phyloP scores from a whole-genome alignment of 495 filamentous ascomycete species.

The Podospora fimiseda region DNA sequence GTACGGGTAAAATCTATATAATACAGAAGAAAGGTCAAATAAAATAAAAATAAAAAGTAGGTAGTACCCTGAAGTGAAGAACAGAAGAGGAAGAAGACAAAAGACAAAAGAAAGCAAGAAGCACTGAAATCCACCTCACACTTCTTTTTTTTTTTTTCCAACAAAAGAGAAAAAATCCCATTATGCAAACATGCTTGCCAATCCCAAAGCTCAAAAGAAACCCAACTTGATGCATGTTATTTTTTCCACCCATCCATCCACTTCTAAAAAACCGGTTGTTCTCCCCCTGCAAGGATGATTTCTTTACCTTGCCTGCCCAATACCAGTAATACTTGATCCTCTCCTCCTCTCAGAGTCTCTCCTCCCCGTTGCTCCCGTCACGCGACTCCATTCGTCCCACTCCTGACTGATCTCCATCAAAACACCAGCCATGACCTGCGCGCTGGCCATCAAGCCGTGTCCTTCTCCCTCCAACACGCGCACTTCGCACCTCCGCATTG shows the following conservation, averaged over 20 bases:
- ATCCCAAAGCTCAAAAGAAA: background rate
- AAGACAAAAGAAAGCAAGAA: background rate
- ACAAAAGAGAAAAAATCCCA: background rate
- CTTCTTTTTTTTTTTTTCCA: too few relatives aligned
- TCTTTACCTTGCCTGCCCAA: constrained; percentile 19
- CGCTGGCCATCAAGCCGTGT: constrained; percentile 94
- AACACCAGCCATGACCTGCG: constrained; percentile 84
- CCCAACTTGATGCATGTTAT: too few relatives aligned
- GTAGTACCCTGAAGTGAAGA: too few relatives aligned
- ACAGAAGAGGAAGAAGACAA: background rate
- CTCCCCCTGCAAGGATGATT: too few relatives aligned
- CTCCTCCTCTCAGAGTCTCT: constrained; percentile 22
- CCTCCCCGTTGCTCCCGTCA: constrained; percentile 24
- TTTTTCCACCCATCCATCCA: too few relatives aligned
- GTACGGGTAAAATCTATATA: background rate
- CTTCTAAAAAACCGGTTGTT: too few relatives aligned
- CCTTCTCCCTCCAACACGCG: constrained; percentile 86
- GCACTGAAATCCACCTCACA: too few relatives aligned
- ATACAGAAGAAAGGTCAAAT: background rate
- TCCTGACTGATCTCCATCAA: constrained; percentile 89
- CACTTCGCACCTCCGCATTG: constrained; percentile 89
- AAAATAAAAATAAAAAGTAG: background rate
- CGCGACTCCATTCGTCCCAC: constrained; percentile 83
- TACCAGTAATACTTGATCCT: constrained; percentile 18
- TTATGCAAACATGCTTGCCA: background rate